phyloP scores from a whole-genome alignment of 2,329 filamentous ascomycete genomes.

The Whalleya microplaca region DNA sequence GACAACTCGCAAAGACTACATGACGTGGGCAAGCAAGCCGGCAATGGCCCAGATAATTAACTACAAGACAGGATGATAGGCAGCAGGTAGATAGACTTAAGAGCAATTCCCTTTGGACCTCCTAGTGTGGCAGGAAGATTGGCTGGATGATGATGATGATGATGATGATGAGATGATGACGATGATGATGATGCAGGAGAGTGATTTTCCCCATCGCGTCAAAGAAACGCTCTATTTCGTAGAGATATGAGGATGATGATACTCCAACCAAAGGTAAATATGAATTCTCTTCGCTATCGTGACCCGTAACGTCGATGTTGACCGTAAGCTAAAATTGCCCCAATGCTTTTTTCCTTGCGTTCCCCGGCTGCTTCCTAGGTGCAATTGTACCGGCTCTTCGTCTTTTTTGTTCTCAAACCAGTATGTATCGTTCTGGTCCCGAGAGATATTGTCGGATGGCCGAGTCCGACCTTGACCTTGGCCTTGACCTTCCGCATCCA shows the following conservation, averaged over 20 bases:
- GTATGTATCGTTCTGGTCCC: constrained; percentile 4
- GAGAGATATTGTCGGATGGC: constrained; percentile 6
- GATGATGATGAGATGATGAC: too few species aligned
- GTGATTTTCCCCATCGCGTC: constrained; percentile 21
- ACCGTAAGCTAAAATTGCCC: constrained; percentile 23
- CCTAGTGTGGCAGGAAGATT: too few species aligned
- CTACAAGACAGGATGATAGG: too few species aligned
- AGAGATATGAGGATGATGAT: constrained; percentile 5
- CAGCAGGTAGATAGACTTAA: too few species aligned
- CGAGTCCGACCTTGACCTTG: neutral
- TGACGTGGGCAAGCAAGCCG: too few species aligned
- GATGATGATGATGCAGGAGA: too few species aligned
- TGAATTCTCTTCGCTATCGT: constrained; percentile 29
- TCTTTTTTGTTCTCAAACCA: constrained; percentile 2
- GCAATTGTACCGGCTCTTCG: constrained; percentile 10
- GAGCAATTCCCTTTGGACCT: too few species aligned
- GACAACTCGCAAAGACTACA: too few species aligned
- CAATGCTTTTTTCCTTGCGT: constrained; percentile 24
- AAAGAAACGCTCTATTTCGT: constrained; percentile 26
- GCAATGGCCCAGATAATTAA: too few species aligned
- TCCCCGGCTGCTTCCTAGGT: constrained; percentile 10
- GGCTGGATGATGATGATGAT: neutral
- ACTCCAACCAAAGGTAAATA: constrained; percentile 20
- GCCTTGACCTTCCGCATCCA: constrained; percentile 3
- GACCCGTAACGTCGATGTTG: constrained; percentile 29